Percentiles rank a stretch among this genome's conserved stretches.
Conservation (phyloP, 805 yeast species). For the Lachancea sp. region DNA sequence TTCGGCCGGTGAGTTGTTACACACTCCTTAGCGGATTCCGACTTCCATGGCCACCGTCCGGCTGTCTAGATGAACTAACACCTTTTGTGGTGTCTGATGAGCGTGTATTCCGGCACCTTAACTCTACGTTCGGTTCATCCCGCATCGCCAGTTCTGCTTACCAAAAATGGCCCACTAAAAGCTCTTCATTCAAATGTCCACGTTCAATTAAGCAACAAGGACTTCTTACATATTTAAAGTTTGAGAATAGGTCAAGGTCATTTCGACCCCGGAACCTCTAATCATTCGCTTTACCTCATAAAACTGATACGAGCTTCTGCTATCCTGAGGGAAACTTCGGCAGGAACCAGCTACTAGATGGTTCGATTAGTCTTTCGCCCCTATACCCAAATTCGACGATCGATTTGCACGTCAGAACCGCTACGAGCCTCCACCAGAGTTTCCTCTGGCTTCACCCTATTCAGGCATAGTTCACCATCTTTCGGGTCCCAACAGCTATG, state of each 20-base stretch:
- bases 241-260: conserved; percentile 38
- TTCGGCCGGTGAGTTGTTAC: conserved; percentile 48
- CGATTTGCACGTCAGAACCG: conserved; percentile 42
- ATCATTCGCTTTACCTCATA: conserved; percentile 39
- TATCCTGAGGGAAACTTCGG: conserved; percentile 40
- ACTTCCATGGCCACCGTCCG: conserved; percentile 51
- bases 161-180: conserved; percentile 43
- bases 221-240: conserved; percentile 39
- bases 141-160: conserved; percentile 44
- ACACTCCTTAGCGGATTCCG: conserved; percentile 52
- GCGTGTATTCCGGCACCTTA: conserved; percentile 40
- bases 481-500: conserved; percentile 42
- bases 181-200: conserved; percentile 39
- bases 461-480: conserved; percentile 42
- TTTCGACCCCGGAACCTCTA: conserved; percentile 38
- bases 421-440: conserved; percentile 42
- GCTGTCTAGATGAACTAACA: conserved; percentile 40
- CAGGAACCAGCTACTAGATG: conserved; percentile 41
- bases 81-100: conserved; percentile 42
- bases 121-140: conserved; percentile 39
- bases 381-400: conserved; percentile 41
- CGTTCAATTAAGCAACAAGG: conserved; percentile 38
- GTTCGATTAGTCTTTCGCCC: conserved; percentile 41
- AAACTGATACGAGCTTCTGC: conserved; percentile 39
- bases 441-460: conserved; percentile 42